Base-by-base conservation (phyloP, 257 asterid species). In the Coffea canephora region DNA sequence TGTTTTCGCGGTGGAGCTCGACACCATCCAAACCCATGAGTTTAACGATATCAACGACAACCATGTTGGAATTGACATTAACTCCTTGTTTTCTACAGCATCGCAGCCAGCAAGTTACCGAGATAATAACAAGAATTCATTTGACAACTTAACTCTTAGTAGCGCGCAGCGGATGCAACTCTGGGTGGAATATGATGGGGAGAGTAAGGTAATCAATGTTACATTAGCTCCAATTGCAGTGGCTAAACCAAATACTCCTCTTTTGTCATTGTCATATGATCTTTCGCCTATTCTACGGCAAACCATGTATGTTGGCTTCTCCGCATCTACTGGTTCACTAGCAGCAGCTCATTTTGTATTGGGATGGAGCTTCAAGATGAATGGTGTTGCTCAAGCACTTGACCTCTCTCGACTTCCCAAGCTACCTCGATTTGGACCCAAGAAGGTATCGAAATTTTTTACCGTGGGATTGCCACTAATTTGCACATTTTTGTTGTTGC, bases 331-430 rank as follows among this genome's bases (percentile, higher is more conserved):
- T 15, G 83, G 87, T 18, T 82, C 90, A 1, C 73, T 88, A 0
- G 18, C 81, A 23, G 75, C 92, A 1, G 77, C 85, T 16, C 91
- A 90, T 79, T 90, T 87, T 77, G 83, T 91, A 3, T 49, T 90
- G 69, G 94, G 93, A 36, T 91, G 97, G 96, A 91, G 94, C 67
- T 90, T 91, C 77, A 75, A 66, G 71, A 50, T 76, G 27, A 85
- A 87, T 45, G 89, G 88, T 0, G 49, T 21, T 7, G 85, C 91
- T 34, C 85, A 72, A 39, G 43, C 43, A 39, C 43, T 39, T 39
- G 43, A 39, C 5, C 43, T 39, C 43, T 39, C 43, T 39, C 43
- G 43, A 39, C 43, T 39, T 39, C 43, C 43, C 43, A 39, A 39
- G 43, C 43, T 39, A 39, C 43, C 43, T 39, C 43, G 43, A 39